phyloP scores from a whole-genome alignment of 148 eudicot species.

The Limonium bicolor region DNA sequence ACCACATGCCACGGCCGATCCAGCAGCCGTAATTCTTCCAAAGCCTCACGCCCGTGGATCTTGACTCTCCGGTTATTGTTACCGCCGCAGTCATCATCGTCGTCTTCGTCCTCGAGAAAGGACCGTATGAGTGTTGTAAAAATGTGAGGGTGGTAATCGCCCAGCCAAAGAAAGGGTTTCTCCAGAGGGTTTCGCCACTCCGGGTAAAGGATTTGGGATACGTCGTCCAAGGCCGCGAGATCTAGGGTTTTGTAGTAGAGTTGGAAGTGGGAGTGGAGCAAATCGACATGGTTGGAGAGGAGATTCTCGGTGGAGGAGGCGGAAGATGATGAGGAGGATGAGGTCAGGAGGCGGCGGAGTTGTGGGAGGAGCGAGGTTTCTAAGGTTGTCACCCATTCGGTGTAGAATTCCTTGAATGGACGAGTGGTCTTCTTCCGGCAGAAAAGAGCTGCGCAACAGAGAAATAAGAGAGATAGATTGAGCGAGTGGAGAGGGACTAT shows the following conservation, averaged over 20 bases:
- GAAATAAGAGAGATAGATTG: not conserved
- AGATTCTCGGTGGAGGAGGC: constrained; percentile 17
- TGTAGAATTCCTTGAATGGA: constrained; percentile 51
- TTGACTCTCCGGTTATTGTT: constrained; percentile 5
- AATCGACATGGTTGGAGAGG: constrained; percentile 40
- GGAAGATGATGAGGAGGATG: constrained; percentile 13
- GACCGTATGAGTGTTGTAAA: constrained; percentile 67
- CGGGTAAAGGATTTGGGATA: constrained; percentile 47
- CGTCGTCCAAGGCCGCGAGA: constrained; percentile 34
- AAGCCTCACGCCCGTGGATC: not conserved
- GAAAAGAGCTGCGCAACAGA: constrained; percentile 14
- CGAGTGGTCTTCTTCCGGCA: constrained; percentile 26
- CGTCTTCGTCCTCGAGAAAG: constrained; percentile 24
- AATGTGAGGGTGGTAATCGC: constrained; percentile 73
- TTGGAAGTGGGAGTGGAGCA: constrained; percentile 48
- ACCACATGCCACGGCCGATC: constrained; percentile 15
- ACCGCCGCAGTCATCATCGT: not conserved
- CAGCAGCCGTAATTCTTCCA: constrained; percentile 3
- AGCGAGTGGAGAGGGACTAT: not conserved
- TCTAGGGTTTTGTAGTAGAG: constrained; percentile 65
- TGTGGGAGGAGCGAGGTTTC: constrained; percentile 44
- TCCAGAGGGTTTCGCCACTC: constrained; percentile 45
- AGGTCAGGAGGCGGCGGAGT: constrained; percentile 31
- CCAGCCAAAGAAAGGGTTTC: constrained; percentile 68
- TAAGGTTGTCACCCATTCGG: constrained; percentile 45